Evolutionary conservation across 2,329 filamentous ascomycete species (phyloP).

Genomic region (Amesomyces nigricolor): DNA sequence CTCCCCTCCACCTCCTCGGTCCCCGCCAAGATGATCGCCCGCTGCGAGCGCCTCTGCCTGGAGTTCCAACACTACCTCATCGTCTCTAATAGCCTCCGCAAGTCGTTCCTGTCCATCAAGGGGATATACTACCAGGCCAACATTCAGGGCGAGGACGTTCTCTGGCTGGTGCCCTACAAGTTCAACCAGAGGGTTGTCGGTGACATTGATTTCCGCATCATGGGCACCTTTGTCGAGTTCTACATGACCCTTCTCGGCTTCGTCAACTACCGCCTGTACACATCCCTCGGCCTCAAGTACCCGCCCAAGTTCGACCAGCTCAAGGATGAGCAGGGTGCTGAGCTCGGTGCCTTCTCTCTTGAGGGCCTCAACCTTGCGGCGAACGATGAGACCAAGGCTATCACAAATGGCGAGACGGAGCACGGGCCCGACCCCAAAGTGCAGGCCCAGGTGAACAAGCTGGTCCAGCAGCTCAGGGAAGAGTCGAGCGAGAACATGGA

Average conservation of each 20-base stretch:
- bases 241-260: conserved; percentile 96
- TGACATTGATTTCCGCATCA: conserved; percentile 97
- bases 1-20: conserved; percentile 85
- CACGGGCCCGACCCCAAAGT: conserved; percentile 56
- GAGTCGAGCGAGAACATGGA: conserved; percentile 39
- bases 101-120: conserved; percentile 97
- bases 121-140: conserved; percentile 99
- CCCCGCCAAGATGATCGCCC: conserved; percentile 89
- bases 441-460: conserved; percentile 62
- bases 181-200: conserved; percentile 93
- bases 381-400: conserved; percentile 48
- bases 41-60: conserved; percentile 85
- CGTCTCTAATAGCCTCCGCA: conserved; percentile 80
- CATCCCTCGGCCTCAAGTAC: conserved; percentile 84
- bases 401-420: conserved; percentile 44
- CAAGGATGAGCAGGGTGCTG: conserved; percentile 84
- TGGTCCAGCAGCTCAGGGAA: conserved; percentile 61
- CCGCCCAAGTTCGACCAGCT: conserved; percentile 85
- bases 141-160: conserved; percentile 91
- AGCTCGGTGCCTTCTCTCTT: conserved; percentile 84
- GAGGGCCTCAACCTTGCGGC: conserved; percentile 64
- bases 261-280: conserved; percentile 93
- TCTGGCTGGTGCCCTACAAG: conserved; percentile 96
- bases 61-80: conserved; percentile 99
- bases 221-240: conserved; percentile 98